Percentiles rank a stretch among this genome's conserved stretches.
These are phyloP conservation scores for Dorcoceras hygrometricum DNA, from an alignment of 257 asterid species.

Conservation along the genomic window DNA sequence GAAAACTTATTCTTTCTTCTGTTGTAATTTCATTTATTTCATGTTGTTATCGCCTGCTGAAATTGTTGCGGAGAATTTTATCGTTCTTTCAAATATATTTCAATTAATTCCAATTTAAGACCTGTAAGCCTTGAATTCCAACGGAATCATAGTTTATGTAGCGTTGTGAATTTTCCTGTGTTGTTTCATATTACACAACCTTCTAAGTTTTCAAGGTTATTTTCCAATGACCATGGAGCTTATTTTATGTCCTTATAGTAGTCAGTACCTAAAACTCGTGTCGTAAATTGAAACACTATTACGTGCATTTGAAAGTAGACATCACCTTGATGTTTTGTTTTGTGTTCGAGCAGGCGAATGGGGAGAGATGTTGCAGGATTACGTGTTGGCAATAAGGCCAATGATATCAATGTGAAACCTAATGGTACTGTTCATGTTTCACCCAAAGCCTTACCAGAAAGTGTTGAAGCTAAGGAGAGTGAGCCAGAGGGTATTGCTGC, in stretches of 20 bases:
- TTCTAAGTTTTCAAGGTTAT: neutral
- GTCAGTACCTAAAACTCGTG: neutral
- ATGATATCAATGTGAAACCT: constrained; percentile 28
- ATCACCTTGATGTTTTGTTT: constrained; percentile 13
- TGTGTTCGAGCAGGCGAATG: constrained; percentile 40
- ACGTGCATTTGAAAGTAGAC: neutral
- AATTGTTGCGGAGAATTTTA: neutral
- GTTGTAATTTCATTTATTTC: neutral
- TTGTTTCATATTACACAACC: neutral
- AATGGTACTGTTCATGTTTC: constrained; percentile 44
- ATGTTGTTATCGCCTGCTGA: constrained; percentile 6
- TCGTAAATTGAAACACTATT: neutral
- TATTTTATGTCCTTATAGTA: neutral
- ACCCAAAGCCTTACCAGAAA: constrained; percentile 34
- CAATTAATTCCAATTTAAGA: neutral
- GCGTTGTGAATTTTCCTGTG: neutral
- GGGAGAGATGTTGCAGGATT: constrained; percentile 55
- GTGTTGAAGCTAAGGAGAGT: constrained; percentile 28
- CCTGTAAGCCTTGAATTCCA: neutral
- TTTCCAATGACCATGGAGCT: neutral
- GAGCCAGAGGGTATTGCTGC: constrained; percentile 32
- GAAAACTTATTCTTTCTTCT: neutral
- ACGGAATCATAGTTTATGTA: too few relatives aligned
- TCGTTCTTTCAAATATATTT: constrained; percentile 7
- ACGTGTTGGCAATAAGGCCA: constrained; percentile 39